phyloP scores from a whole-genome alignment of 371 early-diverging fungal species.

The Mortierella sp. region DNA sequence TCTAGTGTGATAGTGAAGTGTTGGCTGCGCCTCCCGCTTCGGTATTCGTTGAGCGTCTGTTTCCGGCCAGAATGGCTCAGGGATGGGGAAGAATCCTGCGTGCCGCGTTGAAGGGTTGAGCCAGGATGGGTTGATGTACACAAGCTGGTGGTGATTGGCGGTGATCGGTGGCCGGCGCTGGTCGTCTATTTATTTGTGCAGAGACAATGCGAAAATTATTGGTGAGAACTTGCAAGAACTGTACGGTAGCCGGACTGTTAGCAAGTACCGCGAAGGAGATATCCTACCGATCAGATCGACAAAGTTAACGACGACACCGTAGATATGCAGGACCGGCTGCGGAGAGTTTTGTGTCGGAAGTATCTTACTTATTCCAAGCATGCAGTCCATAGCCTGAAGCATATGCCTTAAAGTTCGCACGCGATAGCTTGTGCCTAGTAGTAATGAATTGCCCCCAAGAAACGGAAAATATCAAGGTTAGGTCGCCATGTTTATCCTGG shows the following conservation, averaged over 20 bases:
- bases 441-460: too few species aligned
- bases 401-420: conserved; percentile 59
- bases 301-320: conserved; percentile 72
- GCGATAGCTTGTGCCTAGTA: conserved; percentile 57
- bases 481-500: background rate
- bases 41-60: conserved; percentile 52
- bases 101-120: conserved; percentile 39
- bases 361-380: conserved; percentile 60
- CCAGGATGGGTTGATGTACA: conserved; percentile 49
- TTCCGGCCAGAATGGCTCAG: conserved; percentile 77
- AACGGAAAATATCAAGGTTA: background rate
- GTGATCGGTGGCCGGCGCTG: conserved; percentile 31
- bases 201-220: background rate
- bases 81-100: conserved; percentile 74
- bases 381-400: conserved; percentile 66
- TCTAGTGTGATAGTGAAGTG: conserved; percentile 60
- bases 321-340: conserved; percentile 52
- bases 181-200: conserved; percentile 14
- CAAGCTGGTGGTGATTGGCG: conserved; percentile 38
- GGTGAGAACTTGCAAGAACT: too few species aligned
- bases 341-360: conserved; percentile 58
- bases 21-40: conserved; percentile 68
- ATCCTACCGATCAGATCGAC: conserved; percentile 63
- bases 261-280: too few species aligned
- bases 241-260: too few species aligned